Evolutionary conservation across 108 stramenopile genomes (phyloP).

Genomic region (Seminavis robusta): DNA sequence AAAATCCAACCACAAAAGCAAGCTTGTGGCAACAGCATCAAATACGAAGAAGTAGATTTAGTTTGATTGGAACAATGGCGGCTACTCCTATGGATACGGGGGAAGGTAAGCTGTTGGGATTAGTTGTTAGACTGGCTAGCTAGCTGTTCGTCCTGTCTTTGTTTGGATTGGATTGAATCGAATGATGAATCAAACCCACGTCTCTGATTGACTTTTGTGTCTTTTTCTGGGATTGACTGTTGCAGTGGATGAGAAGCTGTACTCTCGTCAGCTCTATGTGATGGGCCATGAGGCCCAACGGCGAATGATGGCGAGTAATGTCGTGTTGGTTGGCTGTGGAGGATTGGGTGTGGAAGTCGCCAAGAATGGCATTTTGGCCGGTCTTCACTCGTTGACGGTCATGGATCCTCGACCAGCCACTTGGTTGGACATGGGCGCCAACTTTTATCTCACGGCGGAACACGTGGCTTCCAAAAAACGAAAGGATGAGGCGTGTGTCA

Average conservation of each 20-base stretch:
- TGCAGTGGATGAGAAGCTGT: slow-evolving; percentile 93
- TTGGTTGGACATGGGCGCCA: slow-evolving; percentile 81
- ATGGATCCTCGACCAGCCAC: slow-evolving; percentile 66
- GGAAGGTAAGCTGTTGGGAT: not conserved
- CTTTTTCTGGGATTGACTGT: not conserved
- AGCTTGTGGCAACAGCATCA: too few species aligned
- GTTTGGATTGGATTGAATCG: too few species aligned
- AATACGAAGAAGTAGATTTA: too few species aligned
- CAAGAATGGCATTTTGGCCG: slow-evolving; percentile 94
- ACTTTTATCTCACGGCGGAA: slow-evolving; percentile 61
- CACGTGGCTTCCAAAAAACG: slow-evolving; percentile 26
- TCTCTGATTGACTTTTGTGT: not conserved
- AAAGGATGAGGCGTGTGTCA: slow-evolving; percentile 57
- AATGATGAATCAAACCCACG: too few species aligned
- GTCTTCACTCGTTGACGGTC: slow-evolving; percentile 70
- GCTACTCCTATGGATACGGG: not conserved
- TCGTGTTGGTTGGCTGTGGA: slow-evolving; percentile 84
- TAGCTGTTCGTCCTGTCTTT: not conserved
- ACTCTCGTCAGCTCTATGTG: slow-evolving; percentile 99
- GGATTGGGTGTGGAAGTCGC: slow-evolving; percentile 95
- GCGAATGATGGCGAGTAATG: slow-evolving; percentile 91
- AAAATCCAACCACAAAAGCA: too few species aligned
- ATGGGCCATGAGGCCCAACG: slow-evolving; percentile 99
- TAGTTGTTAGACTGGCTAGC: not conserved
- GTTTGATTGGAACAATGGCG: too few species aligned